Evolutionary conservation across 1,139 yeast species (phyloP).

Genomic region (Taiozyma sp.): DNA sequence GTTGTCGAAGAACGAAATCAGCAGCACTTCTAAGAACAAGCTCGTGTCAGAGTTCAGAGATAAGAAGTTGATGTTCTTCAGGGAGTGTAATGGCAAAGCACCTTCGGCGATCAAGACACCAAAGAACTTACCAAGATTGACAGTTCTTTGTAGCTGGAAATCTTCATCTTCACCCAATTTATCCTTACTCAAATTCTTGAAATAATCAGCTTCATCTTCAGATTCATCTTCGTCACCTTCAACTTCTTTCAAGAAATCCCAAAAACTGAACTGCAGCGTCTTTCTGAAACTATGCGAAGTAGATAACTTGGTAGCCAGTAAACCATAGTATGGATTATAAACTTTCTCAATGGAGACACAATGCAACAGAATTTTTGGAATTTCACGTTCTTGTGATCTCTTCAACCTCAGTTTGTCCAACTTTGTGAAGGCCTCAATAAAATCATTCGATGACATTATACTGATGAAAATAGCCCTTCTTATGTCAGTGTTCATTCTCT

Average conservation of each 20-base stretch:
- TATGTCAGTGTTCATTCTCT: slow-evolving; percentile 92
- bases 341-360: slow-evolving; percentile 80
- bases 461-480: slow-evolving; percentile 92
- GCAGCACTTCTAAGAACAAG: slow-evolving; percentile 66
- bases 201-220: slow-evolving; percentile 28
- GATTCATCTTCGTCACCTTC: slow-evolving; percentile 43
- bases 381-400: slow-evolving; percentile 80
- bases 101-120: slow-evolving; percentile 74
- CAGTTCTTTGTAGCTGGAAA: slow-evolving; percentile 47
- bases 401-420: slow-evolving; percentile 75
- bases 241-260: slow-evolving; percentile 81
- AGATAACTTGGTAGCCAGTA: slow-evolving; percentile 73
- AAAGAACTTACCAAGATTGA: slow-evolving; percentile 74
- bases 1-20: slow-evolving; percentile 61
- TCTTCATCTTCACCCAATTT: slow-evolving; percentile 38
- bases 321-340: slow-evolving; percentile 88
- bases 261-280: slow-evolving; percentile 80
- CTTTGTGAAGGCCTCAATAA: slow-evolving; percentile 77
- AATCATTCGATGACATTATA: slow-evolving; percentile 93
- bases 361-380: slow-evolving; percentile 78
- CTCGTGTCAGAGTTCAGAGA: slow-evolving; percentile 62
- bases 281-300: slow-evolving; percentile 66
- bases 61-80: slow-evolving; percentile 70
- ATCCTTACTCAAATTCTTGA: slow-evolving; percentile 23
- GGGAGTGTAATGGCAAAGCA: slow-evolving; percentile 61